Evolutionary conservation across 148 eudicot species (phyloP).

Genomic region (Salicornia ramosissima): DNA sequence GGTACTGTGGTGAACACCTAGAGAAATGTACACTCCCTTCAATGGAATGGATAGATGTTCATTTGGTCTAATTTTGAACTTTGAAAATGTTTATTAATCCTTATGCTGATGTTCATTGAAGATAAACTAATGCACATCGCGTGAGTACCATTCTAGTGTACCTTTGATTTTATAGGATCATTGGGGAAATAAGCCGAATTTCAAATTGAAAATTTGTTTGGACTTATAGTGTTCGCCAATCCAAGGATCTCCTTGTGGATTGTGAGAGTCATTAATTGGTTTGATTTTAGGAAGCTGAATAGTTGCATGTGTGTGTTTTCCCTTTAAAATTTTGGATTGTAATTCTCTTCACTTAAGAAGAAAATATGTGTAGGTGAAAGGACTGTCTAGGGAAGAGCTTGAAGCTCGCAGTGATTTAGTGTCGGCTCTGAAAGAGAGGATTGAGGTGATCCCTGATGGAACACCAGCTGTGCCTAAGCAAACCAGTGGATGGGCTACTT

Average conservation of each 20-base stretch:
- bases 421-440: slow-evolving; percentile 48
- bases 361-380: slow-evolving; percentile 43
- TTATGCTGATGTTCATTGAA: too few relatives aligned
- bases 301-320: not conserved
- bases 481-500: slow-evolving; percentile 50
- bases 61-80: too few relatives aligned
- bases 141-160: too few relatives aligned
- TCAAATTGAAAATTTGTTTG: too few relatives aligned
- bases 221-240: not conserved
- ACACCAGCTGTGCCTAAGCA: slow-evolving; percentile 32
- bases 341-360: not conserved
- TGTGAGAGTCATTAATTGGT: not conserved
- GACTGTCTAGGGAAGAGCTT: slow-evolving; percentile 58
- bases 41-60: too few relatives aligned
- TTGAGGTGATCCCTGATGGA: slow-evolving; percentile 63
- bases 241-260: not conserved
- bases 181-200: too few relatives aligned
- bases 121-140: too few relatives aligned
- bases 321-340: not conserved
- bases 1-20: too few relatives aligned
- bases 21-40: too few relatives aligned
- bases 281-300: not conserved
- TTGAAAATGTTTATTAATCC: too few relatives aligned
- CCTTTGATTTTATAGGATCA: too few relatives aligned
- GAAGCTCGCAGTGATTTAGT: slow-evolving; percentile 61